phyloP scores from a whole-genome alignment of 164 flowering plant genomes.

The Stephania cephalantha region DNA sequence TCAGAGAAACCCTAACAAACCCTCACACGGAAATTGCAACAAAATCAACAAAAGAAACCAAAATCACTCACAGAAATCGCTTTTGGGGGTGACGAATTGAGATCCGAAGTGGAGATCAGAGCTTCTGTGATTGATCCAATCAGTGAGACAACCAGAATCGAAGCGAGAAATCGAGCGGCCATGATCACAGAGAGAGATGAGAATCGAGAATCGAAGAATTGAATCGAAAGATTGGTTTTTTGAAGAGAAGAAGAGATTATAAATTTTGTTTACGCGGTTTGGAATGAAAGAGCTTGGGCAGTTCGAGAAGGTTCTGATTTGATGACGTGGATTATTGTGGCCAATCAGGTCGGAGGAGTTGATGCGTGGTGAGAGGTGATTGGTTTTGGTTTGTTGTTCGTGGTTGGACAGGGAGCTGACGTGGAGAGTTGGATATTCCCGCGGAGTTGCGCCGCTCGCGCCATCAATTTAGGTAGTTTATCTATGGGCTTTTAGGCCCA shows the following conservation, averaged over 20 bases:
- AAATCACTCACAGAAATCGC: conserved; percentile 56
- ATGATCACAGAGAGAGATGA: conserved; percentile 1
- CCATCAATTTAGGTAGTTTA: too few relatives aligned
- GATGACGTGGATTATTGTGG: conserved; percentile 41
- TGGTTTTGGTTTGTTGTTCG: conserved; percentile 22
- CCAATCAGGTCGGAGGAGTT: conserved; percentile 45
- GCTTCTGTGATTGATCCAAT: conserved; percentile 27
- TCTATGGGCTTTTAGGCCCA: too few relatives aligned
- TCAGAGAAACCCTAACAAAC: neutral
- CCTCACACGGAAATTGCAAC: neutral
- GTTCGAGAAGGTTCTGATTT: conserved; percentile 5
- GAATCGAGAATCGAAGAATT: neutral
- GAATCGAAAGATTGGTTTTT: neutral
- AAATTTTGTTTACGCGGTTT: neutral
- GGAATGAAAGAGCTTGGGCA: neutral
- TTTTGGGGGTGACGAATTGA: conserved; percentile 43
- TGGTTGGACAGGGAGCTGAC: neutral
- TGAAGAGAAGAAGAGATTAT: neutral
- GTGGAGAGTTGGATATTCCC: conserved; percentile 1
- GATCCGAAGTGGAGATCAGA: conserved; percentile 25
- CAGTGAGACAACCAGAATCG: conserved; percentile 22
- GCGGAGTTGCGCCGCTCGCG: too few relatives aligned
- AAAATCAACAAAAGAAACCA: neutral
- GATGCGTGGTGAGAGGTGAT: conserved; percentile 28
- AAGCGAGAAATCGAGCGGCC: conserved; percentile 5